Conservation (phyloP, 306 rosid genomes). For the Erythrophleum fordii region DNA sequence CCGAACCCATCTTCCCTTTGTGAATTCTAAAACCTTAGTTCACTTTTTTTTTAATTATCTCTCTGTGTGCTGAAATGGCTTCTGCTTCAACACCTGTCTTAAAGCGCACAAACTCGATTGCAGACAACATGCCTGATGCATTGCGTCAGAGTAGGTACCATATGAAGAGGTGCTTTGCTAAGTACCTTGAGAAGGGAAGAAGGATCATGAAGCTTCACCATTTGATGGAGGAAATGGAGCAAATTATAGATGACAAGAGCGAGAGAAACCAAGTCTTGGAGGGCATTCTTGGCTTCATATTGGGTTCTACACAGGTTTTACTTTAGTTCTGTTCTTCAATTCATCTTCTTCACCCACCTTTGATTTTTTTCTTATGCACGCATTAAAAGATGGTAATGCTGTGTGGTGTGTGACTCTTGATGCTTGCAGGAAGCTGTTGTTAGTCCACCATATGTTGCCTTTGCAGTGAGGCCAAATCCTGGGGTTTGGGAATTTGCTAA, state of each 20-base stretch:
- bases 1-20: constrained; percentile 16
- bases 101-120: constrained; percentile 58
- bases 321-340: neutral
- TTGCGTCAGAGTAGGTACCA: constrained; percentile 70
- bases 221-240: constrained; percentile 79
- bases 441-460: constrained; percentile 78
- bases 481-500: constrained; percentile 83
- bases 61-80: constrained; percentile 45
- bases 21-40: constrained; percentile 16
- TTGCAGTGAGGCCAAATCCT: constrained; percentile 80
- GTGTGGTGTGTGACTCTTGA: neutral
- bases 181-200: constrained; percentile 72
- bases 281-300: constrained; percentile 69
- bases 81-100: constrained; percentile 47
- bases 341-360: neutral
- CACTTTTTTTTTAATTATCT: neutral
- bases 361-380: neutral
- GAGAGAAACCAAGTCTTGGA: constrained; percentile 70
- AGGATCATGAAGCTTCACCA: constrained; percentile 71
- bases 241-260: constrained; percentile 57
- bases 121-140: constrained; percentile 81
- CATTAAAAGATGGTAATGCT: neutral
- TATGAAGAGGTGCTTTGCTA: constrained; percentile 85
- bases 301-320: constrained; percentile 75
- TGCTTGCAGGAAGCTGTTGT: constrained; percentile 82